Evolutionary conservation across 2,329 filamentous ascomycete genomes (phyloP).

Genomic region (Daldinia eschscholtzii): DNA sequence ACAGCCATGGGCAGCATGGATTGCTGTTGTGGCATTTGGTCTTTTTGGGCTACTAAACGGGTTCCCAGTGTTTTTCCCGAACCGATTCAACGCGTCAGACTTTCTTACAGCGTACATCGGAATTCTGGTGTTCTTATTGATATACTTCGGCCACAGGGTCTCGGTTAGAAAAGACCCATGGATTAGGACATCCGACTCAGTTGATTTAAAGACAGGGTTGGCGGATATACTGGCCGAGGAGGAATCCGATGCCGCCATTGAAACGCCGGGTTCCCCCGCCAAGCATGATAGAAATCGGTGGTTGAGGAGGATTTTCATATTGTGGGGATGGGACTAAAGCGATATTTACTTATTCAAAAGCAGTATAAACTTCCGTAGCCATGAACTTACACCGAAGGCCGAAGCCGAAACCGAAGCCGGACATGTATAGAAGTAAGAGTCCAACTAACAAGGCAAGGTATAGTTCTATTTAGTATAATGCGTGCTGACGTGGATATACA

Average conservation of each 20-base stretch:
- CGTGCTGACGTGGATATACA: too few relatives aligned
- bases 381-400: not conserved
- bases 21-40: constrained; percentile 64
- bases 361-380: not conserved
- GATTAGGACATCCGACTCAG: constrained; percentile 61
- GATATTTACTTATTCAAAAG: not conserved
- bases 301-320: constrained; percentile 22
- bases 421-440: not conserved
- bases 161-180: constrained; percentile 62
- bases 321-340: constrained; percentile 37
- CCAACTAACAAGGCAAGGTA: too few relatives aligned
- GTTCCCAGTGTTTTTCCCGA: constrained; percentile 73
- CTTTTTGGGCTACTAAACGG: constrained; percentile 72
- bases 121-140: constrained; percentile 69
- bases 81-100: constrained; percentile 65
- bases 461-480: too few relatives aligned
- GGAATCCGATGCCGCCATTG: constrained; percentile 8
- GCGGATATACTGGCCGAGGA: constrained; percentile 28
- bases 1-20: constrained; percentile 69
- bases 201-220: constrained; percentile 66
- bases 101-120: constrained; percentile 76
- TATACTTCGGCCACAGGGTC: constrained; percentile 67
- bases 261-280: not conserved
- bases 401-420: constrained; percentile 5
- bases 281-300: constrained; percentile 12